Evolutionary conservation across 495 filamentous ascomycete genomes (phyloP).

Genomic region (Bathelium albidoporum): DNA sequence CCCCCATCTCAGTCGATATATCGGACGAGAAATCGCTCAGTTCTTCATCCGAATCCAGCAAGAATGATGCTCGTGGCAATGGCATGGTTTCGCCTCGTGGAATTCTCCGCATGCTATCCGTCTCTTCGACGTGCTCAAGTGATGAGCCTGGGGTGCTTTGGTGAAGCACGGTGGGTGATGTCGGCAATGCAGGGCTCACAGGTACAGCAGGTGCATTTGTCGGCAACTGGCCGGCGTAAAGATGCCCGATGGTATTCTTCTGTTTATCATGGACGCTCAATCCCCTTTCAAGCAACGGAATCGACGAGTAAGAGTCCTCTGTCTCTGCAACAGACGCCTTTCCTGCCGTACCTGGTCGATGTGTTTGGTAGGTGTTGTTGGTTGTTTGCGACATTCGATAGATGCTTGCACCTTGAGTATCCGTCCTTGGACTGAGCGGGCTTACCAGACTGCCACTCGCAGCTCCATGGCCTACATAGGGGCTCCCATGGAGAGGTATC

Average conservation of each 20-base stretch:
- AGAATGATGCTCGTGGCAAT: constrained; percentile 46
- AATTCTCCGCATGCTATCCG: constrained; percentile 47
- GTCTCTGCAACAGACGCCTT: constrained; percentile 17
- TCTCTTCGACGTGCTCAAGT: constrained; percentile 47
- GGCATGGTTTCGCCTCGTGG: constrained; percentile 33
- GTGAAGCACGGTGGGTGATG: constrained; percentile 12
- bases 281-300: constrained; percentile 64
- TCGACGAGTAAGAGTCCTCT: constrained; percentile 66
- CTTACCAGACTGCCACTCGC: not conserved
- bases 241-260: not conserved
- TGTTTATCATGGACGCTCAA: constrained; percentile 40
- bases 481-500: not conserved
- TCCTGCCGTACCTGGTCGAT: constrained; percentile 1
- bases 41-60: constrained; percentile 58
- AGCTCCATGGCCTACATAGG: not conserved
- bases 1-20: constrained; percentile 57
- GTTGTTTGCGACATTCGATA: constrained; percentile 19
- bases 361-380: not conserved
- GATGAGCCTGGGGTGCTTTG: constrained; percentile 32
- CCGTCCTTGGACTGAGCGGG: constrained; percentile 17
- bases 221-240: not conserved
- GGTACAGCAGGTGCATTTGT: not conserved
- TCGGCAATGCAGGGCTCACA: constrained; percentile 21
- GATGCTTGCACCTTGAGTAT: constrained; percentile 26
- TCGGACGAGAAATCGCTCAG: constrained; percentile 74